Evolutionary conservation across 2,329 filamentous ascomycete genomes (phyloP).

Genomic region (Fusarium neocosmosporiellum): DNA sequence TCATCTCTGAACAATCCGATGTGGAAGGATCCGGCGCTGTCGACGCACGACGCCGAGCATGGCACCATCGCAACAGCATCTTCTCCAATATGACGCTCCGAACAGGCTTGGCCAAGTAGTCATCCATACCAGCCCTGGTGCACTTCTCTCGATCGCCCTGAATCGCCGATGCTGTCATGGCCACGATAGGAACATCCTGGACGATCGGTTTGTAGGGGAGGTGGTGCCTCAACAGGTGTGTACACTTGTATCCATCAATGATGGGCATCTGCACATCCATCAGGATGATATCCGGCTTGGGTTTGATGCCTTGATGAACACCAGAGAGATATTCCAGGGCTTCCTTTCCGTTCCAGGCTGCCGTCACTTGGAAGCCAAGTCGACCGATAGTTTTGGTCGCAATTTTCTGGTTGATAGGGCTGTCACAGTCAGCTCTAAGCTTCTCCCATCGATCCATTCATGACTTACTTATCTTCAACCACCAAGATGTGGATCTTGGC

Average conservation of each 20-base stretch:
- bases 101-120: slow-evolving; percentile 80
- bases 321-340: slow-evolving; percentile 77
- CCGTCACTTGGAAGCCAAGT: slow-evolving; percentile 76
- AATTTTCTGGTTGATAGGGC: slow-evolving; percentile 78
- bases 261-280: slow-evolving; percentile 85
- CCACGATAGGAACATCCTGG: slow-evolving; percentile 76
- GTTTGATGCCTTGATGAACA: slow-evolving; percentile 60
- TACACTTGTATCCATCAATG: slow-evolving; percentile 82
- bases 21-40: slow-evolving; percentile 42
- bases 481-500: slow-evolving; percentile 76
- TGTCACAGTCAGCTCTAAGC: slow-evolving; percentile 44
- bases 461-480: slow-evolving; percentile 81
- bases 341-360: slow-evolving; percentile 83
- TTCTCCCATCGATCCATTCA: neutral
- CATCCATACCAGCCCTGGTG: slow-evolving; percentile 79
- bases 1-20: slow-evolving; percentile 60
- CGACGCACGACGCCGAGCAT: slow-evolving; percentile 42
- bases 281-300: slow-evolving; percentile 78
- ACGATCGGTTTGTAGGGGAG: slow-evolving; percentile 70
- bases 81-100: slow-evolving; percentile 74
- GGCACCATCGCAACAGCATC: slow-evolving; percentile 78
- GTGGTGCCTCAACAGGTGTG: slow-evolving; percentile 77
- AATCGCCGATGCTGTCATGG: slow-evolving; percentile 85
- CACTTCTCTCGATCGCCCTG: slow-evolving; percentile 82
- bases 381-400: slow-evolving; percentile 80